Base-by-base conservation (phyloP, 73 alveolate species). In the Diophrys appendiculata region DNA sequence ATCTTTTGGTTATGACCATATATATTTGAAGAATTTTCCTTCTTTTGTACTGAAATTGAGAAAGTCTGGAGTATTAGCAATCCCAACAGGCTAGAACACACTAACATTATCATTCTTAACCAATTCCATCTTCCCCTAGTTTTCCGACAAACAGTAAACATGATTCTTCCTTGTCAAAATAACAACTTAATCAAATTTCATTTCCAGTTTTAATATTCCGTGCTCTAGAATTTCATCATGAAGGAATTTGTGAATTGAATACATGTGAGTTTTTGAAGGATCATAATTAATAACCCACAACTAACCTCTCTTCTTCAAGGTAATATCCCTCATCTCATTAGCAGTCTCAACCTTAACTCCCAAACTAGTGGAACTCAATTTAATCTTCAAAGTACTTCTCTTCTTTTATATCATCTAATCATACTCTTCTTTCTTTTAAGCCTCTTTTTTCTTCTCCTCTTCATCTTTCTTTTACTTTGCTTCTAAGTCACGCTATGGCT, bases 21-120 rank as follows among this genome's bases (percentile, higher is more conserved):
- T 67, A 54, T 25, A 67, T 67, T 67, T 67, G 24, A 67, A 5
- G 53, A 67, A 67, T 24, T 67, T 67, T 3, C 75, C 75, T 67
- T 67, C 31, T 18, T 23, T 54, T 67, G 75, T 43, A 18, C 60
- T 43, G 18, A 43, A 43, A 43, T 43, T 43, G n/a, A 43, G 60
- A 43, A 43, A 43, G 60, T 43, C 60, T 11, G 60, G 60, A 11
- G 60, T 43, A 43, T 43, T 43, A 43, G 60, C 60, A 43, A 43
- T 43, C 5, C 60, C 18, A 43, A 43, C 60, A 43, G 60, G 60
- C 5, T 43, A 11, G 60, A 43, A 43, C 18, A 43, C 18, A 43
- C 60, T 43, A 43, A 43, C 60, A 5, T 11, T 43, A 43, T 43
- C 60, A 11, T 11, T 11, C 18, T 43, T 43, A 43, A 43, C 60